phyloP scores from a whole-genome alignment of 495 filamentous ascomycete species.

The Letharia columbiana region DNA sequence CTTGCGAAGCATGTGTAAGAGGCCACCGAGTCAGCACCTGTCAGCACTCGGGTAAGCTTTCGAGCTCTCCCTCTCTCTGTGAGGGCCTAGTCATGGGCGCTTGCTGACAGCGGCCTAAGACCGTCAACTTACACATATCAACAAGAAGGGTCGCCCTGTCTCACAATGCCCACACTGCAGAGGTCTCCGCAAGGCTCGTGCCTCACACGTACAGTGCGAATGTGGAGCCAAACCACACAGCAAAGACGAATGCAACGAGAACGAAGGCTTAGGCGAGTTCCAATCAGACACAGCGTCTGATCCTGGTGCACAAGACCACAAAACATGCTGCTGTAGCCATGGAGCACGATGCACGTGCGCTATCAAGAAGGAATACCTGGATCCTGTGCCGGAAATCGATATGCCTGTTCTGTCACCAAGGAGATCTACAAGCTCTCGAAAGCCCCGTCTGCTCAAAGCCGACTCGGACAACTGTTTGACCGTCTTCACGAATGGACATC shows the following conservation, averaged over 20 bases:
- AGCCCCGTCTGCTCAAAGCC: slow-evolving; percentile 68
- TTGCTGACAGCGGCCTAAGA: slow-evolving; percentile 48
- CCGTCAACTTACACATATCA: slow-evolving; percentile 88
- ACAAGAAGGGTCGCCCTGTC: slow-evolving; percentile 96
- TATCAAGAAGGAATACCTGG: slow-evolving; percentile 81
- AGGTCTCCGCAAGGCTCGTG: slow-evolving; percentile 91
- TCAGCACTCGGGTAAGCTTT: slow-evolving; percentile 73
- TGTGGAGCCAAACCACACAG: slow-evolving; percentile 83
- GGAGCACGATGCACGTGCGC: slow-evolving; percentile 88
- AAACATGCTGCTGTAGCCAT: slow-evolving; percentile 77
- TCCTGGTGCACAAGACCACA: slow-evolving; percentile 50
- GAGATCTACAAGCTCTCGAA: slow-evolving; percentile 40
- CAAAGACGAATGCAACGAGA: slow-evolving; percentile 55
- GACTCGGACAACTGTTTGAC: slow-evolving; percentile 73
- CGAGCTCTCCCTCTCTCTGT: slow-evolving; percentile 25
- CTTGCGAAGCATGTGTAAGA: slow-evolving; percentile 89
- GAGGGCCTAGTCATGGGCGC: slow-evolving; percentile 23
- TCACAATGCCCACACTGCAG: slow-evolving; percentile 98
- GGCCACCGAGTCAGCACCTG: slow-evolving; percentile 92
- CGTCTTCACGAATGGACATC: slow-evolving; percentile 86
- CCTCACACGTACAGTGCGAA: slow-evolving; percentile 93
- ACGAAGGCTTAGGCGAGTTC: slow-evolving; percentile 44
- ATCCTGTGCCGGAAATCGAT: slow-evolving; percentile 62
- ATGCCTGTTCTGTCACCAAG: slow-evolving; percentile 39
- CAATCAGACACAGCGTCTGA: slow-evolving; percentile 35